Evolutionary conservation across 306 rosid genomes (phyloP), one percentile per base, ranked within the genome.

Genomic region (Comarum palustre): DNA sequence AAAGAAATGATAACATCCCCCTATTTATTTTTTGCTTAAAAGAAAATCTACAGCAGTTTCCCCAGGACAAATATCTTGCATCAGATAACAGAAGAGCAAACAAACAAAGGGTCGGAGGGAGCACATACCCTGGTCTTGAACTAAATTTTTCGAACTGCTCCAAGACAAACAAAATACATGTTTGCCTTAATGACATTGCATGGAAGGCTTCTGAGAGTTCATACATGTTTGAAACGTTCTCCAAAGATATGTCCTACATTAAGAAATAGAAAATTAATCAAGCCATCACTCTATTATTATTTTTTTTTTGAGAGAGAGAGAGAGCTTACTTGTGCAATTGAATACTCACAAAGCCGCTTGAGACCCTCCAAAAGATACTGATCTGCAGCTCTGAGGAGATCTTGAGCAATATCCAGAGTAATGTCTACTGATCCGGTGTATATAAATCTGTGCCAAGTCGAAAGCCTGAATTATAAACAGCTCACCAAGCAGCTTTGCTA

Each of bases 361-460:
- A 94, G 95, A 71, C 99, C 99, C 82, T 91, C 97, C 84, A 94
- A 82, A 81, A 94, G 99, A 85, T 94, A 94, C 83, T 94, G 97
- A 88, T 94, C 99, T 48, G 99, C 99, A 74, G 96, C 99, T 84
- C 96, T 78, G 65, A 94, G 96, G 66, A 91, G 97, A 88, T 94
- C 99, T 84, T 94, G 99, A 13, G 99, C 96, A 78, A 94, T 84
- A 80, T 91, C 97, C 70, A 82, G 47, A n/a, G 91, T 80, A 69
- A 94, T 81, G 72, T 89, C 97, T 75, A 89, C 90, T 55, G 99
- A 88, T 76, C 99, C 99, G 29, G 97, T 91, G 85, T 94, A 94
- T 80, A 94, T 87, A 85, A 91, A 94, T 87, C 99, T 94, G 87
- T 74, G 69, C 31, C 77, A 72, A 61, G 84, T 52, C 48, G 62